Evolutionary conservation across 345 rosid genomes (phyloP).

Genomic region (Carallia pectinifolia): DNA sequence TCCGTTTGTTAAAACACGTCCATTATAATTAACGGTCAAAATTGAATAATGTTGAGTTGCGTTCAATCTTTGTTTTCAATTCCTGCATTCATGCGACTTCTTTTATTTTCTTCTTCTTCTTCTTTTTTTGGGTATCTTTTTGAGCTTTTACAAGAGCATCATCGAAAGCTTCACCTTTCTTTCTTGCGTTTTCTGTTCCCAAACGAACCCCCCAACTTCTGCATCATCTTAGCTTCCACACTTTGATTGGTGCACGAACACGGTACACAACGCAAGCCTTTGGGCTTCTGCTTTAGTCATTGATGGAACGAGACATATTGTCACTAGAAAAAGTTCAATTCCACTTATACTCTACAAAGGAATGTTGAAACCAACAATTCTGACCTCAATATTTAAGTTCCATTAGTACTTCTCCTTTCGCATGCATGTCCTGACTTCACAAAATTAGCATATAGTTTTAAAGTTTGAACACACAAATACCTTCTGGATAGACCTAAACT

Average conservation of each 20-base stretch:
- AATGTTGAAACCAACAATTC: not conserved
- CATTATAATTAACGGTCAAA: no score
- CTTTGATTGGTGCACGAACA: not conserved
- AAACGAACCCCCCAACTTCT: slow-evolving; percentile 4
- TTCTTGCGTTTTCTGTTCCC: slow-evolving; percentile 9
- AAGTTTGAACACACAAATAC: not conserved
- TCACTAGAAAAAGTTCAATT: slow-evolving; percentile 13
- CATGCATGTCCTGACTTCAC: not conserved
- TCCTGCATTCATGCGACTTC: no score
- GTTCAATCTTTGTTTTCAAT: no score
- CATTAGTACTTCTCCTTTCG: not conserved
- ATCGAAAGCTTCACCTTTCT: slow-evolving; percentile 5
- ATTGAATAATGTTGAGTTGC: no score
- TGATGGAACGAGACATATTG: slow-evolving; percentile 2
- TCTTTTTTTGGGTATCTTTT: not conserved
- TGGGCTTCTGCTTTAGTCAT: slow-evolving; percentile 4
- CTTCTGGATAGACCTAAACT: not conserved
- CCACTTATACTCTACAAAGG: slow-evolving; percentile 5
- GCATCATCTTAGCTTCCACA: not conserved
- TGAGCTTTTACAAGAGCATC: slow-evolving; percentile 16
- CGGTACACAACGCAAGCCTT: not conserved
- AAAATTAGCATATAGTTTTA: not conserved
- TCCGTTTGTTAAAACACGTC: no score
- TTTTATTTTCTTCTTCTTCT: no score
- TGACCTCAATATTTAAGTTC: slow-evolving; percentile 6